Evolutionary conservation across 768 basidiomycete species (phyloP).

Genomic region (Polyporus arcularius): DNA sequence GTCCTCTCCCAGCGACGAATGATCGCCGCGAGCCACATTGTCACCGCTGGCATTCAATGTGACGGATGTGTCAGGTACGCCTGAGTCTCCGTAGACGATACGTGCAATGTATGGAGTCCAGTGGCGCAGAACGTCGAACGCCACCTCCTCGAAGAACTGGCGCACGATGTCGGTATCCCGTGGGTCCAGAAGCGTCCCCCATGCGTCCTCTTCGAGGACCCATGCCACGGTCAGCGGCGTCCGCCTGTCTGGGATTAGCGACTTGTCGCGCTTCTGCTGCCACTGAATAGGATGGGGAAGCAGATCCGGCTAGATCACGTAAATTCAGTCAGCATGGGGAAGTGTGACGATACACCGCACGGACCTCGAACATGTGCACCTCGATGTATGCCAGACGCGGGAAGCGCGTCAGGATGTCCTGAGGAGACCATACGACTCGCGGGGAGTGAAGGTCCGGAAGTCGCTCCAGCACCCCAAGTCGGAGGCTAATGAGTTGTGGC

Average conservation of each 20-base stretch:
- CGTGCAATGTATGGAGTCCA: not conserved
- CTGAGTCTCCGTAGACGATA: not conserved
- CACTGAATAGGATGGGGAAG: not conserved
- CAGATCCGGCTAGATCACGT: not conserved
- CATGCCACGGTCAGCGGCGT: not conserved
- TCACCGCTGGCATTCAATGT: not conserved
- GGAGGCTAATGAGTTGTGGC: not conserved
- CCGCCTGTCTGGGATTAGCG: not conserved
- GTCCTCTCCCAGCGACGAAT: not conserved
- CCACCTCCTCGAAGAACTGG: not conserved
- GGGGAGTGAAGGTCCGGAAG: not conserved
- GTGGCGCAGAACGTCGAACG: not conserved
- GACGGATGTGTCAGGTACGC: not conserved
- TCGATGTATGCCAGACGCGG: not conserved
- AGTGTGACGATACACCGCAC: not conserved
- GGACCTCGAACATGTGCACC: not conserved
- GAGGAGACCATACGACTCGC: not conserved
- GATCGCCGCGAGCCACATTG: not conserved
- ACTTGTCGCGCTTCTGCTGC: not conserved
- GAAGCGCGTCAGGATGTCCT: slow-evolving; percentile 2
- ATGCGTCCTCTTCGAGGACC: slow-evolving; percentile 3
- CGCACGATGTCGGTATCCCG: not conserved
- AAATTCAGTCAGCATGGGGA: not conserved
- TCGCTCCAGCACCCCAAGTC: not conserved
- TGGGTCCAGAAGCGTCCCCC: not conserved